phyloP scores from a whole-genome alignment of 192 early-diverging fungal genomes.

The Diversispora epigaea region DNA sequence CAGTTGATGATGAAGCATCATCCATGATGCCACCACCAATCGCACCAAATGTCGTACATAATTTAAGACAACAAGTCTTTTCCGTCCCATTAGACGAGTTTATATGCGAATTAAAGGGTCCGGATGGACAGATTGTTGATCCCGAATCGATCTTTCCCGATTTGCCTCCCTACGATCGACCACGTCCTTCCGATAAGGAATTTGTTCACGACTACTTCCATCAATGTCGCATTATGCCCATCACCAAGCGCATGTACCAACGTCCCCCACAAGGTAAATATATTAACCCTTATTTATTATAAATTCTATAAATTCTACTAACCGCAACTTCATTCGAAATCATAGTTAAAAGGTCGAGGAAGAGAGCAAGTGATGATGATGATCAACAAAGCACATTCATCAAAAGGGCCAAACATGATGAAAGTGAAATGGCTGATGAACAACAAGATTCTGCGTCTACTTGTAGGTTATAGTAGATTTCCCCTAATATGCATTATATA shows the following conservation, averaged over 20 bases:
- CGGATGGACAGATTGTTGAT: slow-evolving; percentile 39
- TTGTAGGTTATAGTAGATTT: no score
- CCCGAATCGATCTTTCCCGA: slow-evolving; percentile 51
- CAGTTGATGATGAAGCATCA: slow-evolving; percentile 35
- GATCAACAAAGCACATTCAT: no score
- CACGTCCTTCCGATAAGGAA: slow-evolving; percentile 52
- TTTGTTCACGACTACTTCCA: slow-evolving; percentile 58
- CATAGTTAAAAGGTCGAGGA: no score
- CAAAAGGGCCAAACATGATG: no score
- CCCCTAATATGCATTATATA: no score
- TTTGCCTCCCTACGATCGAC: slow-evolving; percentile 51
- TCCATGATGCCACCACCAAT: slow-evolving; percentile 46
- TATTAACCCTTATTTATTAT: no score
- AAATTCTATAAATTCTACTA: neutral
- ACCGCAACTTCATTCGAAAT: no score
- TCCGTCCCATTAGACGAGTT: slow-evolving; percentile 40
- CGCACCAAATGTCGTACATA: slow-evolving; percentile 43
- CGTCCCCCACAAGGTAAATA: neutral
- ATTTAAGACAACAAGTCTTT: slow-evolving; percentile 40
- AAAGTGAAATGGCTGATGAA: no score
- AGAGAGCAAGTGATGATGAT: no score
- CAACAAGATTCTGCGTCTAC: no score
- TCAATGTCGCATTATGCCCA: slow-evolving; percentile 51
- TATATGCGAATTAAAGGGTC: slow-evolving; percentile 34
- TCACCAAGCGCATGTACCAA: slow-evolving; percentile 35